Evolutionary conservation across 1,284 basidiomycete species (phyloP).

Genomic region (Volvariella volvacea): DNA sequence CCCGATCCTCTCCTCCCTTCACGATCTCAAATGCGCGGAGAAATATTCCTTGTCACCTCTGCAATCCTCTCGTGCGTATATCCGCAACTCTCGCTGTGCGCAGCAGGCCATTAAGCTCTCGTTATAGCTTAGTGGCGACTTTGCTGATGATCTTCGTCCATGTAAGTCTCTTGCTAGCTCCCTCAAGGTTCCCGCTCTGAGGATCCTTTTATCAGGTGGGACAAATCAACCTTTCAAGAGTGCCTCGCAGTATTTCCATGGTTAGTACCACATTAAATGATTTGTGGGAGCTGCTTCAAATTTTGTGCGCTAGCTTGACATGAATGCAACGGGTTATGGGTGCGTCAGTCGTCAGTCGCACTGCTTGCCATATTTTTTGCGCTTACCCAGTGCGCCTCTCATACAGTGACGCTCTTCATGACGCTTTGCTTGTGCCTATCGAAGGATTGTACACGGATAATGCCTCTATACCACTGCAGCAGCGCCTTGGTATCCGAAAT

Average conservation of each 20-base stretch:
- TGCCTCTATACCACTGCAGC: slow-evolving; percentile 52
- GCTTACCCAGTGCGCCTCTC: slow-evolving; percentile 1
- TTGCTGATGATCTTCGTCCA: slow-evolving; percentile 74
- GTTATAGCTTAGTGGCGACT: slow-evolving; percentile 52
- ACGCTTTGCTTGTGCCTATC: slow-evolving; percentile 51
- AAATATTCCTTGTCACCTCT: slow-evolving; percentile 63
- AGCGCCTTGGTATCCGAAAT: slow-evolving; percentile 55
- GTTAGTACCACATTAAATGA: slow-evolving; percentile 31
- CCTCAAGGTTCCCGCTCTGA: slow-evolving; percentile 24
- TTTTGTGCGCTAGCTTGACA: slow-evolving; percentile 41
- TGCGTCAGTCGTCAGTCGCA: slow-evolving; percentile 34
- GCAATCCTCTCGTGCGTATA: slow-evolving; percentile 59
- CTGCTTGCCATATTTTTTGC: neutral
- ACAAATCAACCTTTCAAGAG: slow-evolving; percentile 70
- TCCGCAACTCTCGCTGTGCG: slow-evolving; percentile 6
- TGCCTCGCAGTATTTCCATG: slow-evolving; percentile 68
- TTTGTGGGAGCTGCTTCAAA: slow-evolving; percentile 10
- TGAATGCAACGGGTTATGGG: slow-evolving; percentile 69
- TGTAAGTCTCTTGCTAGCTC: slow-evolving; percentile 33
- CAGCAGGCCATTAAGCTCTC: neutral
- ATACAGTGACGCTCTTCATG: slow-evolving; percentile 41
- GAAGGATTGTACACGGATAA: slow-evolving; percentile 64
- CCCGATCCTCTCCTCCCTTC: no score
- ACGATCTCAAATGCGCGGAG: slow-evolving; percentile 47
- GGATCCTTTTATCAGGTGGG: slow-evolving; percentile 55